Evolutionary conservation across 768 basidiomycete genomes (phyloP).

Genomic region (Pulveroboletus ravenelii): DNA sequence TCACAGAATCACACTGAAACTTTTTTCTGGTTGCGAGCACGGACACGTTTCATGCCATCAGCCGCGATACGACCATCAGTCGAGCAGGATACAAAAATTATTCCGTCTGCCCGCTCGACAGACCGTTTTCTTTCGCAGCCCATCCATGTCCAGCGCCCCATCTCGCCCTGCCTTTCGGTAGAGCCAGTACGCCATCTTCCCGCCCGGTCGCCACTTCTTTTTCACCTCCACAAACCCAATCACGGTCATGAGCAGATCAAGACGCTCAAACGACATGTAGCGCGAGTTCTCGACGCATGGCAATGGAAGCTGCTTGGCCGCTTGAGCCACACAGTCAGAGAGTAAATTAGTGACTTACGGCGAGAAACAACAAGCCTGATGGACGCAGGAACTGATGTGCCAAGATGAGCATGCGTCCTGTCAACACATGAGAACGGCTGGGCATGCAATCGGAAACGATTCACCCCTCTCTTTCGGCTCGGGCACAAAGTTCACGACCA

Average conservation of each 20-base stretch:
- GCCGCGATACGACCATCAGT: background rate
- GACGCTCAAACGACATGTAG: constrained; percentile 61
- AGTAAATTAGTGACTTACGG: constrained; percentile 38
- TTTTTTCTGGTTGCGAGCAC: too few species aligned
- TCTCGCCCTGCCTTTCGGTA: constrained; percentile 44
- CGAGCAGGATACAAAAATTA: constrained; percentile 65
- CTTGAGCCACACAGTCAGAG: constrained; percentile 7
- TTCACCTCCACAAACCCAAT: constrained; percentile 63
- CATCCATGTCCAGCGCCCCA: constrained; percentile 3
- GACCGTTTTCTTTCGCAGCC: constrained; percentile 51
- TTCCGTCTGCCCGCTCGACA: constrained; percentile 69
- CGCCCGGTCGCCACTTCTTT: constrained; percentile 57
- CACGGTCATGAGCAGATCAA: constrained; percentile 51
- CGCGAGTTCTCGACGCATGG: constrained; percentile 86
- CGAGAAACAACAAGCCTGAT: constrained; percentile 64
- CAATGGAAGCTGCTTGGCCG: constrained; percentile 60
- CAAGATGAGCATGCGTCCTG: constrained; percentile 68
- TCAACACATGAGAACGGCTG: background rate
- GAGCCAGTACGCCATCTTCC: constrained; percentile 88
- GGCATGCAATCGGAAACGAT: background rate
- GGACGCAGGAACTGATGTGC: constrained; percentile 52
- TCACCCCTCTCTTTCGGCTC: constrained; percentile 70
- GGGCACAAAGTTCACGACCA: constrained; percentile 89
- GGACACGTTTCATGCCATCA: background rate
- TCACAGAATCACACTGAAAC: constrained; percentile 6